Conservation (phyloP, 1,284 basidiomycete genomes). For the Sphaerobolus stellatus region DNA sequence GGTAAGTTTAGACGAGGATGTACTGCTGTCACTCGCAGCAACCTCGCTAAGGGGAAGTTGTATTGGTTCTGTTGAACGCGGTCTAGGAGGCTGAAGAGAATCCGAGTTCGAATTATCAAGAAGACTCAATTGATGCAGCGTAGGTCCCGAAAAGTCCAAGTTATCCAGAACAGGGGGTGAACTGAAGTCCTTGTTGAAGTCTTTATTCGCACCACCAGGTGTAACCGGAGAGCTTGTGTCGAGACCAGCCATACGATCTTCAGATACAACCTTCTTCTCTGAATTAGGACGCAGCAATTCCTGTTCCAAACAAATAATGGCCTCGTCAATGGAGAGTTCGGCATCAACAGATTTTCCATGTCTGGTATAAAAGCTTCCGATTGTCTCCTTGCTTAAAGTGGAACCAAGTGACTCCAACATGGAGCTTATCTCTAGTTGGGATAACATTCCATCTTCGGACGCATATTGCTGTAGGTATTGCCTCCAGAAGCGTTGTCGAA, state of each 20-base stretch:
- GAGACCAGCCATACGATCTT: slow-evolving; percentile 31
- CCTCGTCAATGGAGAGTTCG: slow-evolving; percentile 78
- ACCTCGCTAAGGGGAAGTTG: slow-evolving; percentile 42
- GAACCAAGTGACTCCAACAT: slow-evolving; percentile 98
- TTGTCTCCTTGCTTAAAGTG: slow-evolving; percentile 79
- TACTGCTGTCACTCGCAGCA: neutral
- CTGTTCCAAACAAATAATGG: slow-evolving; percentile 76
- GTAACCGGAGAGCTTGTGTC: slow-evolving; percentile 46
- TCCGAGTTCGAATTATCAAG: slow-evolving; percentile 14
- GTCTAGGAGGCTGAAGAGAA: slow-evolving; percentile 21
- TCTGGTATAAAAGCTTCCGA: slow-evolving; percentile 78
- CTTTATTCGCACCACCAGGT: too few relatives aligned
- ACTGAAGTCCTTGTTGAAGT: slow-evolving; percentile 16
- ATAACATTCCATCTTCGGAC: slow-evolving; percentile 78
- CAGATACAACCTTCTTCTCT: slow-evolving; percentile 55
- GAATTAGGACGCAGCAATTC: slow-evolving; percentile 71
- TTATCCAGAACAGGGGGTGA: slow-evolving; percentile 41
- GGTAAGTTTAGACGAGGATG: slow-evolving; percentile 12
- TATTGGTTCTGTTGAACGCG: slow-evolving; percentile 43
- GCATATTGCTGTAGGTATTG: slow-evolving; percentile 92
- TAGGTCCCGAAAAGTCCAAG: slow-evolving; percentile 65
- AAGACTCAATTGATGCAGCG: slow-evolving; percentile 23
- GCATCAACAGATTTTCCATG: slow-evolving; percentile 70
- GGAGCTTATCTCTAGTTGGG: slow-evolving; percentile 86
- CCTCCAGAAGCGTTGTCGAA: slow-evolving; percentile 90